These are phyloP conservation scores for Moesziomyces parantarcticus DNA, from an alignment of 1,284 basidiomycete species.

Conservation along the genomic window DNA sequence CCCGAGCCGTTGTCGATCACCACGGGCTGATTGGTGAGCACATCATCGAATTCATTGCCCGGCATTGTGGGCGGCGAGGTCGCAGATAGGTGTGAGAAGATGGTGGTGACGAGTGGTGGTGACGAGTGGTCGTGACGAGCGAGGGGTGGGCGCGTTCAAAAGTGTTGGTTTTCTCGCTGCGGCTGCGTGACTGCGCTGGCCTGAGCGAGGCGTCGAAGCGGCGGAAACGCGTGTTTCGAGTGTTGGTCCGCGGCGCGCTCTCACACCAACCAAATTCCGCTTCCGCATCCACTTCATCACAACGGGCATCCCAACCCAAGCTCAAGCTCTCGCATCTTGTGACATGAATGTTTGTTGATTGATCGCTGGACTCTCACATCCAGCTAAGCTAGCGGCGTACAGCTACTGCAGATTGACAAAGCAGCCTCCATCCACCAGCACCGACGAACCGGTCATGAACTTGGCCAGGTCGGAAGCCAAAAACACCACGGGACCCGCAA, in stretches of 20 bases:
- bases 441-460: conserved; percentile 77
- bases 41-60: conserved; percentile 64
- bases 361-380: neutral
- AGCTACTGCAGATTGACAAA: conserved; percentile 80
- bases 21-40: conserved; percentile 68
- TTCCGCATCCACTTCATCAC: no score
- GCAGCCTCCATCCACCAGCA: conserved; percentile 81
- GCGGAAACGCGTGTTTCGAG: neutral
- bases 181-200: no score
- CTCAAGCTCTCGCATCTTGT: neutral
- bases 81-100: no score
- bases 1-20: conserved; percentile 68
- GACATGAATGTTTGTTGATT: neutral
- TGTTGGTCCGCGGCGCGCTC: no score
- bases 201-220: neutral
- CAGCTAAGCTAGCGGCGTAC: no score
- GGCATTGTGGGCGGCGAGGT: conserved; percentile 42
- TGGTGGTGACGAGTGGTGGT: conserved; percentile 1
- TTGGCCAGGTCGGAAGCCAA: conserved; percentile 79
- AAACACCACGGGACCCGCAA: conserved; percentile 81
- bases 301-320: no score
- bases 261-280: no score
- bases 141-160: neutral
- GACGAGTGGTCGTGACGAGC: neutral
- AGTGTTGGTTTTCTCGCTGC: conserved; percentile 27